These are phyloP conservation scores for Rhizophagus clarus DNA, from an alignment of 192 early-diverging fungal species.

Conservation along the genomic window DNA sequence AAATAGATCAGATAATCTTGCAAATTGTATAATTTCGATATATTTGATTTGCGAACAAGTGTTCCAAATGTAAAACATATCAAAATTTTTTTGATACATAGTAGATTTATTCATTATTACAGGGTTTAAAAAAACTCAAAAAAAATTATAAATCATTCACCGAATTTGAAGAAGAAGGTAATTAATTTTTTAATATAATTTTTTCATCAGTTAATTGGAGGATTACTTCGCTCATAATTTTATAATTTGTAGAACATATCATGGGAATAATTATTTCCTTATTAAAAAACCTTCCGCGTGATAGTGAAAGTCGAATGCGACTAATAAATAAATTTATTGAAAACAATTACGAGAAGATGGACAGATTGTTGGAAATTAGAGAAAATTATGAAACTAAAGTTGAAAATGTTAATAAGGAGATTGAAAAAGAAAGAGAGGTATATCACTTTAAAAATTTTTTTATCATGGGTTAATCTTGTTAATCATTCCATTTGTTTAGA, in stretches of 20 bases:
- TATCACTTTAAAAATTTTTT: background rate
- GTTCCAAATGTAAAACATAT: no score
- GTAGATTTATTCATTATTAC: background rate
- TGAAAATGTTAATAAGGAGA: slow-evolving; percentile 51
- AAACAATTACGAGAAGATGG: slow-evolving; percentile 79
- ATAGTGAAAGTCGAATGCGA: slow-evolving; percentile 65
- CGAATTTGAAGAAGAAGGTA: slow-evolving; percentile 79
- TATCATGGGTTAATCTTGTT: background rate
- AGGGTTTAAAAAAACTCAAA: slow-evolving; percentile 74
- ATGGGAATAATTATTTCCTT: slow-evolving; percentile 83
- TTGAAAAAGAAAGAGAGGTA: slow-evolving; percentile 53
- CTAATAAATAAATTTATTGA: slow-evolving; percentile 85
- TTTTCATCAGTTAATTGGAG: background rate
- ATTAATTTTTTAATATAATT: background rate
- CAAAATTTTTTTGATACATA: no score
- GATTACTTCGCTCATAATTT: background rate
- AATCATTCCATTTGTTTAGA: background rate
- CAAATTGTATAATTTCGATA: no score
- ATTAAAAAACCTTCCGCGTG: slow-evolving; percentile 63
- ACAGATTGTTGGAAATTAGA: slow-evolving; percentile 78
- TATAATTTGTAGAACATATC: slow-evolving; percentile 67
- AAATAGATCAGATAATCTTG: no score
- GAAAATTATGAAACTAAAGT: slow-evolving; percentile 69
- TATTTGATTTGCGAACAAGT: no score
- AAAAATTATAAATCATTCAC: slow-evolving; percentile 80